Evolutionary conservation across 139 green algal genomes (phyloP), one percentile per base, ranked within the genome.

Genomic region (Coccomyxa sp.): DNA sequence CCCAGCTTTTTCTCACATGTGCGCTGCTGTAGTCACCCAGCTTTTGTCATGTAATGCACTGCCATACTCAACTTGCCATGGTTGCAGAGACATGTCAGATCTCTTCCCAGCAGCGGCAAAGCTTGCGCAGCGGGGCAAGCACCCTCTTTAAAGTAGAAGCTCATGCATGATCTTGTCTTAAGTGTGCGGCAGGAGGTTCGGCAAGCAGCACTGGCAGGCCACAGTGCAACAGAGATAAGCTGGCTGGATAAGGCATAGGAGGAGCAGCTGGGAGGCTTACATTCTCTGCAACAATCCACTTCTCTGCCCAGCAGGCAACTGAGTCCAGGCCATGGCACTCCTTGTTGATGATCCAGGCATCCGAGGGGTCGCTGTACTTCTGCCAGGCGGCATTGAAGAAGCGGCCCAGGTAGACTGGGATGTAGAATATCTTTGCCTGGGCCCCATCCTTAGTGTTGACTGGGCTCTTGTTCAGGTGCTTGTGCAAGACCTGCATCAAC

Each of bases 401-500:
- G 4, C 70, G 33, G 37, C 70, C 70, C 37, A 75, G 9, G 37
- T 75, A 75, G 14, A 75, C 70, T 33, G 70, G 70, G 35, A 75
- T 75, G 37, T 54, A 75, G 9, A 75, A 75, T 14, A 75, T 10
- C 35, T 50, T 41, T 29, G 70, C 70, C 16, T 31, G 16, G 2
- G 6, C 35, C 36, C 33, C 16, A 31, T 41, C 16, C 18, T 44
- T 31, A 12, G 70, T 44, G 27, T 33, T 55, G 12, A 50, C 70
- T 9, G 33, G 12, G 70, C 70, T 75, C 36, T 75, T 12, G 33
- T 7, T 31, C 33, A 75, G 34, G 35, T 55, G 37, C 70, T 50
- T 41, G 70, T 75, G 70, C 64, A 71, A 36, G 2, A 71, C 64
- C 64, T 71, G 64, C 44, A n/a, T n/a, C n/a, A n/a, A n/a, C n/a